Conservation (phyloP, 306 rosid genomes). For the Casuarina equisetifolia region DNA sequence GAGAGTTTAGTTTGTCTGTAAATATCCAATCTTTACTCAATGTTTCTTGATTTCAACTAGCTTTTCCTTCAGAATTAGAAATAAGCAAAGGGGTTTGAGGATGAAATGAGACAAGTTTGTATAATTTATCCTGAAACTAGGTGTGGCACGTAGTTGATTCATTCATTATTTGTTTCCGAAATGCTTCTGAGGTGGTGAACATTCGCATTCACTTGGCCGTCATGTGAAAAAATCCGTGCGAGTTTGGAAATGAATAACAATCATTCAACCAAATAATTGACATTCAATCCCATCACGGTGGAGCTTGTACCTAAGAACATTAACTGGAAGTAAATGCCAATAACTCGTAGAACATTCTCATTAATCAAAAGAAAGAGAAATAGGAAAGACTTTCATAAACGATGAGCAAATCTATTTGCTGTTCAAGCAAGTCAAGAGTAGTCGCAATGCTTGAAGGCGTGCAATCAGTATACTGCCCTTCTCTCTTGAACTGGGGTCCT, state of each 20-base stretch:
- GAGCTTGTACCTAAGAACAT: not conserved
- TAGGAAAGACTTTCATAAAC: not conserved
- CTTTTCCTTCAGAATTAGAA: no score
- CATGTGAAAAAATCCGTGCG: no score
- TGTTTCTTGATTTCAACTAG: no score
- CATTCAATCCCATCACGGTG: not conserved
- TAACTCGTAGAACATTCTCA: not conserved
- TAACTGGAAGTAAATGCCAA: not conserved
- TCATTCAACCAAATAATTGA: not conserved
- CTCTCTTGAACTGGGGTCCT: slow-evolving; percentile 79
- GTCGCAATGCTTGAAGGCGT: not conserved
- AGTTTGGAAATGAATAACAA: not conserved
- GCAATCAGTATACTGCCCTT: slow-evolving; percentile 49
- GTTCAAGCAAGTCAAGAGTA: slow-evolving; percentile 20
- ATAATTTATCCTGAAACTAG: no score
- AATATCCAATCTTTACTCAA: no score
- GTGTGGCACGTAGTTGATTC: no score
- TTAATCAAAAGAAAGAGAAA: not conserved
- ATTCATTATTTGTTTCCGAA: no score
- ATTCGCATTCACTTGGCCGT: no score
- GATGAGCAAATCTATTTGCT: slow-evolving; percentile 21
- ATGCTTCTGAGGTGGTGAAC: no score
- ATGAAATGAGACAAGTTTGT: no score
- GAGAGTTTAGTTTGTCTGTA: no score
- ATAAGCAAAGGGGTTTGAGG: no score